phyloP scores from a whole-genome alignment of 2,329 filamentous ascomycete species.

The Cladophialophora exuberans region DNA sequence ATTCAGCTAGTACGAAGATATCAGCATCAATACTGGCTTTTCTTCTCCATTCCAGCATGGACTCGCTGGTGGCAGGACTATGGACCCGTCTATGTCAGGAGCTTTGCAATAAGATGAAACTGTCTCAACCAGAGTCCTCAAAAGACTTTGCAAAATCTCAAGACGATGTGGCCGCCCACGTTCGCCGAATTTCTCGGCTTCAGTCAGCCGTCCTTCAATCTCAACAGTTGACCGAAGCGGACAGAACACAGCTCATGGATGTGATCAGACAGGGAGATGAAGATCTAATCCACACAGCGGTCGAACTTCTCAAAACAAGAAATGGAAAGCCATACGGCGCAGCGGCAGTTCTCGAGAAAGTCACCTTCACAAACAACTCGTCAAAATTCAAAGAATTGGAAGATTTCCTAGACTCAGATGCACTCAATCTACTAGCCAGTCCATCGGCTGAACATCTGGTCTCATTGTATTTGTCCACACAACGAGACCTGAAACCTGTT shows the following conservation, averaged over 20 bases:
- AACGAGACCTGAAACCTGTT: conserved; percentile 37
- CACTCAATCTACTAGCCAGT: conserved; percentile 65
- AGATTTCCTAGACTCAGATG: conserved; percentile 58
- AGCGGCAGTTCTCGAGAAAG: conserved; percentile 59
- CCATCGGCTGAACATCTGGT: conserved; percentile 70
- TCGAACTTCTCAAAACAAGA: conserved; percentile 54
- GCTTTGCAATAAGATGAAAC: conserved; percentile 69
- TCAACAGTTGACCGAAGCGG: not conserved
- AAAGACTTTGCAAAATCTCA: conserved; percentile 76
- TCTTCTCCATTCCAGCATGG: conserved; percentile 40
- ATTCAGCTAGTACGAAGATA: conserved; percentile 41
- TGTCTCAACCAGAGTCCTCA: conserved; percentile 79
- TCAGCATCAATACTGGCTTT: conserved; percentile 44
- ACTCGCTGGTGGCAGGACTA: conserved; percentile 54
- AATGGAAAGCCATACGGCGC: conserved; percentile 71
- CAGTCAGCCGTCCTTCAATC: conserved; percentile 35
- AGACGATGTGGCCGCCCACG: conserved; percentile 66
- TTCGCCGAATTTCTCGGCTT: conserved; percentile 68
- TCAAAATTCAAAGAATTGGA: not conserved
- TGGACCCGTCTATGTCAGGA: conserved; percentile 66
- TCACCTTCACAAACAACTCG: conserved; percentile 46
- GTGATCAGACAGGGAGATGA: conserved; percentile 16
- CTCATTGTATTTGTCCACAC: conserved; percentile 61
- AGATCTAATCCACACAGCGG: conserved; percentile 49
- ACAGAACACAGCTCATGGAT: conserved; percentile 20